Evolutionary conservation across 805 yeast genomes (phyloP).

Genomic region (Isabelozyma pseudorhagii): DNA sequence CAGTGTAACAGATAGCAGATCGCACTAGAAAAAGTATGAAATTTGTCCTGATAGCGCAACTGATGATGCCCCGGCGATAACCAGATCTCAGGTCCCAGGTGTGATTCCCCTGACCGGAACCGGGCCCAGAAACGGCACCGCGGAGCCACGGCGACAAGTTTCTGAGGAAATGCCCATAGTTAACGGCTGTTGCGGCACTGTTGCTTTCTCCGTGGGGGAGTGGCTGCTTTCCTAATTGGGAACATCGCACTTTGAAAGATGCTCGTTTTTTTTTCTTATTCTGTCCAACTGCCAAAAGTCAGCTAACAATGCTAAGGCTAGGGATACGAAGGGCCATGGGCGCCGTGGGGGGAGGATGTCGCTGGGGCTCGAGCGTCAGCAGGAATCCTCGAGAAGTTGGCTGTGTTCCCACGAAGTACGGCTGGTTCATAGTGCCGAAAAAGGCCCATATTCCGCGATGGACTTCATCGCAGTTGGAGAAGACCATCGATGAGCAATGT

Average conservation of each 20-base stretch:
- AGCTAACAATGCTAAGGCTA: too few relatives aligned
- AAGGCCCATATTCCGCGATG: conserved; percentile 13
- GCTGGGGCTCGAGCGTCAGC: background rate
- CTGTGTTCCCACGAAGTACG: conserved; percentile 15
- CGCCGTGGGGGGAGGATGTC: background rate
- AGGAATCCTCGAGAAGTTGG: conserved; percentile 7
- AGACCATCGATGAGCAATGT: background rate
- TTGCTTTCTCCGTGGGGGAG: too few relatives aligned
- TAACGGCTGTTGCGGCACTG: background rate
- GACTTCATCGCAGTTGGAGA: conserved; percentile 9
- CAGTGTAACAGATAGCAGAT: too few relatives aligned
- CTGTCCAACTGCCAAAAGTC: background rate
- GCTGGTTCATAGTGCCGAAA: conserved; percentile 17
- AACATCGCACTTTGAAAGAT: background rate
- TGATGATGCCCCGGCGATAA: too few relatives aligned
- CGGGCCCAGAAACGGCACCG: too few relatives aligned
- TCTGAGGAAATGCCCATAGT: background rate
- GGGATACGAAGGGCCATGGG: too few relatives aligned
- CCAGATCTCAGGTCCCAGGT: too few relatives aligned
- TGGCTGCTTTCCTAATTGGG: background rate
- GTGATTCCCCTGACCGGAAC: too few relatives aligned
- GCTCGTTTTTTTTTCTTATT: background rate
- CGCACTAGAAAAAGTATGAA: too few relatives aligned
- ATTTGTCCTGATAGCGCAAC: too few relatives aligned
- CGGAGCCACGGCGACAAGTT: too few relatives aligned